Evolutionary conservation across 2,329 filamentous ascomycete species (phyloP).

Genomic region (Colletotrichum aenigma): DNA sequence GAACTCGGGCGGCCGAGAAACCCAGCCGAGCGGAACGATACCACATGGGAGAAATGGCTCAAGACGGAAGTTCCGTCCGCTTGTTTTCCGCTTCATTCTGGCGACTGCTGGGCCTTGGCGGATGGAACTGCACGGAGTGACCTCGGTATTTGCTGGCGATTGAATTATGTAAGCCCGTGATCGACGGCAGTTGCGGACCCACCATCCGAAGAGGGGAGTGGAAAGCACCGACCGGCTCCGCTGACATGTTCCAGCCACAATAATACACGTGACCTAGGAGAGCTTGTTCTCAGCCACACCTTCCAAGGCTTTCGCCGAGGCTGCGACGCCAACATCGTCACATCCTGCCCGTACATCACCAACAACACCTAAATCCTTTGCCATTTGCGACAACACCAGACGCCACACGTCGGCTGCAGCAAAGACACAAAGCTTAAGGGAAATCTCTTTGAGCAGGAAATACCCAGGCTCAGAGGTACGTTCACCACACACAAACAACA

Average conservation of each 20-base stretch:
- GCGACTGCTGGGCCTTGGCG: not conserved
- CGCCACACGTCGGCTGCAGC: not conserved
- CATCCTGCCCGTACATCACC: not conserved
- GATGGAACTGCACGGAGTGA: not conserved
- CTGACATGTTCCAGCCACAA: not conserved
- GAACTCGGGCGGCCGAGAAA: not conserved
- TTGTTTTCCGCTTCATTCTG: conserved; percentile 6
- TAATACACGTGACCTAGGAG: not conserved
- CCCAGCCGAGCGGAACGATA: not conserved
- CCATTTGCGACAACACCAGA: conserved; percentile 4
- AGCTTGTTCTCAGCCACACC: not conserved
- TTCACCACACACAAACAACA: conserved; percentile 28
- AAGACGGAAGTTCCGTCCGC: conserved; percentile 12
- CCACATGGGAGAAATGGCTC: not conserved
- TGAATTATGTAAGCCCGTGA: not conserved
- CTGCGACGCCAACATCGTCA: conserved; percentile 2
- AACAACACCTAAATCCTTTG: not conserved
- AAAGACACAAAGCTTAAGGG: not conserved
- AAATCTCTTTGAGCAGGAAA: conserved; percentile 36
- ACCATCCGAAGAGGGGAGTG: not conserved
- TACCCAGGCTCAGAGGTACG: conserved; percentile 56
- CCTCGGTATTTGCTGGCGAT: not conserved
- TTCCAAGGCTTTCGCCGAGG: not conserved
- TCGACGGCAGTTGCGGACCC: not conserved
- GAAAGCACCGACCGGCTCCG: not conserved